Evolutionary conservation across 139 green algal genomes (phyloP).

Genomic region (Dunaliella primolecta): DNA sequence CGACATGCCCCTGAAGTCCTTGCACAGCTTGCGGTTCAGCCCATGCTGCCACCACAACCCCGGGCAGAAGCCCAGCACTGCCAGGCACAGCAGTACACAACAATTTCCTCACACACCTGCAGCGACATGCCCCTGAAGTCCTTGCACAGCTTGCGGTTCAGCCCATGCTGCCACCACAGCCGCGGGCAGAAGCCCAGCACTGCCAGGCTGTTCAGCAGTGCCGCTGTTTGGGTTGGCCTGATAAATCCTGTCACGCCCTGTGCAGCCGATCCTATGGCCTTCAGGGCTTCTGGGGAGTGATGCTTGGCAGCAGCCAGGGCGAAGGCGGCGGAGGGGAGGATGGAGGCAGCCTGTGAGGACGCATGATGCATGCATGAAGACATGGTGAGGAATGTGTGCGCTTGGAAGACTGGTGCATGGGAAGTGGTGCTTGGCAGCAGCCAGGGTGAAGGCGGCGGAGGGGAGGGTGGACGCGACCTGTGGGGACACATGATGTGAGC

Average conservation of each 20-base stretch:
- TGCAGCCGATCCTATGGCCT: neutral
- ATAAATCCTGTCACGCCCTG: neutral
- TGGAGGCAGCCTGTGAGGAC: neutral
- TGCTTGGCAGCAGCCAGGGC: neutral
- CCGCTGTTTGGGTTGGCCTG: neutral
- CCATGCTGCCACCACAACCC: too few relatives aligned
- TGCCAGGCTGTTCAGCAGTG: conserved; percentile 8
- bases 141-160: neutral
- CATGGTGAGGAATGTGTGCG: too few relatives aligned
- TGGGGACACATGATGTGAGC: too few relatives aligned
- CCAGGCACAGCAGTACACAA: too few relatives aligned
- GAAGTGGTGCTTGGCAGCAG: neutral
- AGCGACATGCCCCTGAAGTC: conserved; percentile 1
- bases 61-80: too few relatives aligned
- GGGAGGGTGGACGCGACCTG: neutral
- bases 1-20: too few relatives aligned
- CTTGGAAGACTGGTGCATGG: too few relatives aligned
- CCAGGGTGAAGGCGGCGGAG: neutral
- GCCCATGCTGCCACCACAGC: neutral
- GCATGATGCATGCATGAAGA: too few relatives aligned
- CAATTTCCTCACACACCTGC: neutral
- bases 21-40: too few relatives aligned
- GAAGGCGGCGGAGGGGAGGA: neutral
- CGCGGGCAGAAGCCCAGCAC: conserved; percentile 12
- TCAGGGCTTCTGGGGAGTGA: neutral